Conservation (phyloP, 352 stramenopile species). For the Globisporangium cylindrosporum region DNA sequence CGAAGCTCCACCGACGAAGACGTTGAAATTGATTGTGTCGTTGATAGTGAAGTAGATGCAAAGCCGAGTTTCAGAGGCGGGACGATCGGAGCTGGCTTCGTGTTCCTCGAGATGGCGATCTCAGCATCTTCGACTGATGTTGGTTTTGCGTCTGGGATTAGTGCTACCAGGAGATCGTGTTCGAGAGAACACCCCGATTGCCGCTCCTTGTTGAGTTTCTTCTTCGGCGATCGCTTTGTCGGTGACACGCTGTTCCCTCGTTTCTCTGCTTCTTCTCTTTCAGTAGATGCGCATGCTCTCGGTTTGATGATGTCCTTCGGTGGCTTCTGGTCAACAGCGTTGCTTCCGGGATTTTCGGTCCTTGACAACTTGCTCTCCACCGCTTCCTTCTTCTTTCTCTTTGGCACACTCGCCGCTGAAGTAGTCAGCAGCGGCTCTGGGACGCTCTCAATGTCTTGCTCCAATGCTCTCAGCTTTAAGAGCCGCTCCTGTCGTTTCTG, state of each 20-base stretch:
- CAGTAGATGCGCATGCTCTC: background rate
- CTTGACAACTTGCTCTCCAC: background rate
- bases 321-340: background rate
- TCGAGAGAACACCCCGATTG: background rate
- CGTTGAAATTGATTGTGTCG: background rate
- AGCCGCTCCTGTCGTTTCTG: constrained; percentile 57
- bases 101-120: background rate
- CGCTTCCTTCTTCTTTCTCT: background rate
- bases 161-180: background rate
- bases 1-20: constrained; percentile 35
- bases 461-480: constrained; percentile 46
- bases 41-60: background rate
- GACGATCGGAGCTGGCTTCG: constrained; percentile 17
- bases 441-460: constrained; percentile 26
- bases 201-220: constrained; percentile 3
- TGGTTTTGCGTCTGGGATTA: background rate
- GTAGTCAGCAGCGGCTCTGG: background rate
- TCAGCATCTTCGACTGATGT: background rate
- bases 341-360: background rate
- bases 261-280: background rate
- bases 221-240: constrained; percentile 11
- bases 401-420: background rate
- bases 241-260: background rate
- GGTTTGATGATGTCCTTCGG: background rate
- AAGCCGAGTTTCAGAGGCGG: constrained; percentile 28